Conservation (phyloP, 495 filamentous ascomycete species). For the Trichoderma parareesei region DNA sequence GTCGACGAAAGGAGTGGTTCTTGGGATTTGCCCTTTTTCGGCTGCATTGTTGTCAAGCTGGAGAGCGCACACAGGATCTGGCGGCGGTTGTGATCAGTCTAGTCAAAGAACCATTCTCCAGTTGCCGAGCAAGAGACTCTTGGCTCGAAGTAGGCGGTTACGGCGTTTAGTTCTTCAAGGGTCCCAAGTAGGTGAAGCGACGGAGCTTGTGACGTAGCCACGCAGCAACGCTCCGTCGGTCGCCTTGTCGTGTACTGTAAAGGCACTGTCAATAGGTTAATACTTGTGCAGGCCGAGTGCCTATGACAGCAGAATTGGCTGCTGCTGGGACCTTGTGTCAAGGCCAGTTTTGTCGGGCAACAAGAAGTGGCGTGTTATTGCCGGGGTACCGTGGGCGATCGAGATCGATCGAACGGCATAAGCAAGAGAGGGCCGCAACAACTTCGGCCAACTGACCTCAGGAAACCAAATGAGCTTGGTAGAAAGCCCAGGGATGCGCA, state of each 20-base stretch:
- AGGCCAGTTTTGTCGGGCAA: not conserved
- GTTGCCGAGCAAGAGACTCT: not conserved
- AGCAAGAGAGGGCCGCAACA: conserved; percentile 8
- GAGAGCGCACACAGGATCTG: not conserved
- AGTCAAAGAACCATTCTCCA: not conserved
- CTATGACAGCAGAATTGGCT: not conserved
- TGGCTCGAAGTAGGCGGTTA: not conserved
- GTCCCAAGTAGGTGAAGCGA: not conserved
- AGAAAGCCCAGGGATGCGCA: not conserved
- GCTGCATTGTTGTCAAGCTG: conserved; percentile 19
- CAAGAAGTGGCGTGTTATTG: conserved; percentile 4
- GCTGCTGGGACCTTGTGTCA: not conserved
- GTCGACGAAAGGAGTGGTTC: conserved; percentile 22
- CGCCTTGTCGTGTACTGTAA: not conserved
- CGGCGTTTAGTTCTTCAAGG: not conserved
- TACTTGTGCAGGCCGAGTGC: not conserved
- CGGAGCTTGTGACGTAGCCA: not conserved
- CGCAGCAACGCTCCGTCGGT: not conserved
- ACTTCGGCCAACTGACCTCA: conserved; percentile 3
- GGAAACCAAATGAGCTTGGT: not conserved
- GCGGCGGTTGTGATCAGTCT: too few relatives aligned
- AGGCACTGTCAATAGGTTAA: not conserved
- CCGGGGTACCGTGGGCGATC: not conserved
- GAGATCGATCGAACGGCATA: conserved; percentile 4
- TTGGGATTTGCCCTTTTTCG: conserved; percentile 10